Percentiles rank a stretch among this genome's conserved stretches.
Evolutionary conservation across 1,284 basidiomycete genomes (phyloP).

Genomic region (Fomitopsis schrenkii): DNA sequence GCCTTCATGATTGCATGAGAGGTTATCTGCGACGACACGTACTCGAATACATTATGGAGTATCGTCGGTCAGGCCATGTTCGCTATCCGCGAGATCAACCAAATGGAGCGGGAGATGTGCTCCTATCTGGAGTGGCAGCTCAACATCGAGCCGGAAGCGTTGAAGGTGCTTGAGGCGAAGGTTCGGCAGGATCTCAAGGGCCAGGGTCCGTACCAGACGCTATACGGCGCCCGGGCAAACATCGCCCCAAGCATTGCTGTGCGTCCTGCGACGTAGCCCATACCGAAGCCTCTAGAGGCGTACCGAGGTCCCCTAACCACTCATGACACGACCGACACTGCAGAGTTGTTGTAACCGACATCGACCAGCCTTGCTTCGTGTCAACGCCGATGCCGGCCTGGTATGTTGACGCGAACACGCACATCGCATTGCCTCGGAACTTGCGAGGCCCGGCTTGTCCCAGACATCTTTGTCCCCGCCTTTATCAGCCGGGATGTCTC

Average conservation of each 20-base stretch:
- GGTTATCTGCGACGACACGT: constrained; percentile 93
- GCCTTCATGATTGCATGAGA: constrained; percentile 93
- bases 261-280: constrained; percentile 32
- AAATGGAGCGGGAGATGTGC: constrained; percentile 96
- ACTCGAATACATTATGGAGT: constrained; percentile 94
- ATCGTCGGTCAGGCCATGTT: constrained; percentile 94
- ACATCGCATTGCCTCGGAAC: constrained; percentile 49
- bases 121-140: constrained; percentile 91
- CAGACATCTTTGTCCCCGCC: too few species aligned
- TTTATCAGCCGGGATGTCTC: too few species aligned
- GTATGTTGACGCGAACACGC: constrained; percentile 40
- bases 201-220: constrained; percentile 51
- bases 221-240: constrained; percentile 29
- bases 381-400: constrained; percentile 52
- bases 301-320: constrained; percentile 26
- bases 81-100: constrained; percentile 86
- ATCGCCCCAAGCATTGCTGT: constrained; percentile 41
- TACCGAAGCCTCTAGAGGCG: background rate
- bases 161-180: constrained; percentile 60
- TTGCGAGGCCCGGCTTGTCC: too few species aligned
- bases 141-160: constrained; percentile 66
- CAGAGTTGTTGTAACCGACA: constrained; percentile 42
- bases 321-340: constrained; percentile 42
- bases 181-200: constrained; percentile 61
- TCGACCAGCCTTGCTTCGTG: constrained; percentile 50